A percentile compares a stretch with the other conserved stretches of the same genome.
Conservation (phyloP, 2,329 filamentous ascomycete genomes). For the Xylariaceae sp. region DNA sequence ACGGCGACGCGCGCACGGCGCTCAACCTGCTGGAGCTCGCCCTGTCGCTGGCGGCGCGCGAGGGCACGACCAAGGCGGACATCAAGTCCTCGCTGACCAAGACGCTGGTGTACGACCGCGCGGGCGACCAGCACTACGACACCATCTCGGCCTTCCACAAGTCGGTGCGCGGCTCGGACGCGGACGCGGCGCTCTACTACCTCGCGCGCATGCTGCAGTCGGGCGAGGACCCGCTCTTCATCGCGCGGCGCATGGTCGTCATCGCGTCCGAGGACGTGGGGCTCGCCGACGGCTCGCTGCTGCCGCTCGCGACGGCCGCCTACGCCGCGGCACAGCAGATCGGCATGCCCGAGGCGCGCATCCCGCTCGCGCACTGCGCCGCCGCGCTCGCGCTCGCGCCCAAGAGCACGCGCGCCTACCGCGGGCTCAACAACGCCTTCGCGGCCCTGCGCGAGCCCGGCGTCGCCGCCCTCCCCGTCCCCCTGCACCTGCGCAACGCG, state of each 20-base stretch:
- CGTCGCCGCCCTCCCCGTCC: slow-evolving; percentile 72
- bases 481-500: slow-evolving; percentile 82
- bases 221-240: slow-evolving; percentile 86
- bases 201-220: slow-evolving; percentile 92
- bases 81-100: slow-evolving; percentile 82
- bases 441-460: slow-evolving; percentile 76
- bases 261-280: slow-evolving; percentile 93
- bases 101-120: slow-evolving; percentile 89
- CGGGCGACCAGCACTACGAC: slow-evolving; percentile 95
- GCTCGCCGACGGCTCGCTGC: slow-evolving; percentile 75
- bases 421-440: slow-evolving; percentile 73
- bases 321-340: slow-evolving; percentile 88
- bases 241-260: slow-evolving; percentile 87
- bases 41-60: slow-evolving; percentile 62
- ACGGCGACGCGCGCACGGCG: slow-evolving; percentile 88
- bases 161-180: slow-evolving; percentile 76
- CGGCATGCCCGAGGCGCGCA: slow-evolving; percentile 89
- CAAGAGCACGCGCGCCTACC: slow-evolving; percentile 83
- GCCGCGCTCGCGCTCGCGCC: slow-evolving; percentile 73
- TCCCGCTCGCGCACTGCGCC: slow-evolving; percentile 80
- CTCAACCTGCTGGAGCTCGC: slow-evolving; percentile 89
- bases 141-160: slow-evolving; percentile 97
- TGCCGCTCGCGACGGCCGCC: slow-evolving; percentile 76
- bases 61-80: slow-evolving; percentile 61
- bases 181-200: slow-evolving; percentile 89